These are phyloP conservation scores for Nannizziopsis arthrosporioides DNA, from an alignment of 2,329 filamentous ascomycete species.

Conservation along the genomic window DNA sequence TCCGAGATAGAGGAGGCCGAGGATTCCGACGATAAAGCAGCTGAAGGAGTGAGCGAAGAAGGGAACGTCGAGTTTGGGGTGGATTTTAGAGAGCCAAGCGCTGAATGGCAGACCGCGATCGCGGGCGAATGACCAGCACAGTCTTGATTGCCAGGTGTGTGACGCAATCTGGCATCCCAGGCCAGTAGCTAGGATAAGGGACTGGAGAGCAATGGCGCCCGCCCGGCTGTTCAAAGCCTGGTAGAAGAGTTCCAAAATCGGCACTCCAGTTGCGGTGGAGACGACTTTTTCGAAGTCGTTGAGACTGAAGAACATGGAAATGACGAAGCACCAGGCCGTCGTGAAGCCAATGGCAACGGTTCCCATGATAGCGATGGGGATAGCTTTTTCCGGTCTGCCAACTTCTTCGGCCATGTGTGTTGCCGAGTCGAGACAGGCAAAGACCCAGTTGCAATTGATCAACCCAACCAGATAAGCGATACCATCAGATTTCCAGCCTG, in stretches of 20 bases:
- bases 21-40: constrained; percentile 34
- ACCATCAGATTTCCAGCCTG: constrained; percentile 37
- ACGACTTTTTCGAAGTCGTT: constrained; percentile 34
- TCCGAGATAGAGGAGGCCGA: constrained; percentile 40
- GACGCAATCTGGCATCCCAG: constrained; percentile 38
- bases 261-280: constrained; percentile 34
- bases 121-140: constrained; percentile 44
- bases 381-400: constrained; percentile 35
- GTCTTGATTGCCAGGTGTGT: constrained; percentile 42
- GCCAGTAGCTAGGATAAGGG: constrained; percentile 38
- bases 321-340: constrained; percentile 39
- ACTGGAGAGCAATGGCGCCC: constrained; percentile 38
- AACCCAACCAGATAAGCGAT: constrained; percentile 43
- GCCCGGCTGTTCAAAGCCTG: constrained; percentile 33
- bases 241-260: constrained; percentile 39
- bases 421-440: constrained; percentile 41
- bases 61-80: constrained; percentile 35
- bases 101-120: constrained; percentile 40
- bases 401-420: constrained; percentile 44
- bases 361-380: constrained; percentile 41
- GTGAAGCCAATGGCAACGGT: constrained; percentile 41
- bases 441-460: constrained; percentile 42
- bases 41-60: constrained; percentile 35
- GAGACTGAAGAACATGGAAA: constrained; percentile 42
- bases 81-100: constrained; percentile 31